Evolutionary conservation across 2,329 filamentous ascomycete species (phyloP).

Genomic region (Raffaelea ambrosiae): DNA sequence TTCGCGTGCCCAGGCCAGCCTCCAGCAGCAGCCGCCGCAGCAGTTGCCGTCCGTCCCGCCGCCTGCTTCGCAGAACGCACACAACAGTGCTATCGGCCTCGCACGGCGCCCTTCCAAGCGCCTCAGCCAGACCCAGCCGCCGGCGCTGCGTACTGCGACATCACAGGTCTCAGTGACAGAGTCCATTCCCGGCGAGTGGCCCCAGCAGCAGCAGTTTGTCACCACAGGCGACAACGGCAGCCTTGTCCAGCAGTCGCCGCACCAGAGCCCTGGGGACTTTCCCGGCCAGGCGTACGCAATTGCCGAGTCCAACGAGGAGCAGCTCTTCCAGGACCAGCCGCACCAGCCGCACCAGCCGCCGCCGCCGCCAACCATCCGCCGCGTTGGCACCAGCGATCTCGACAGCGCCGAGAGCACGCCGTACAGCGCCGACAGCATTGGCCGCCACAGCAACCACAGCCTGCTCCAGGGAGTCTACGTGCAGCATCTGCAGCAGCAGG

Average conservation of each 20-base stretch:
- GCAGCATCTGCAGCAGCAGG: constrained; percentile 22
- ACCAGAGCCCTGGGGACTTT: constrained; percentile 33
- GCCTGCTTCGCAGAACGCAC: not conserved
- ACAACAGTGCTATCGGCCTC: constrained; percentile 5
- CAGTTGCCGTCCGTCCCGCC: not conserved
- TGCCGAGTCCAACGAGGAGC: constrained; percentile 30
- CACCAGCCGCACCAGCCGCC: constrained; percentile 8
- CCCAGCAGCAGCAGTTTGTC: constrained; percentile 9
- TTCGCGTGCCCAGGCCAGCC: constrained; percentile 18
- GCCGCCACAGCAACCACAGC: constrained; percentile 27
- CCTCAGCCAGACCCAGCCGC: constrained; percentile 33
- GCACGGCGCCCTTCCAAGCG: constrained; percentile 47
- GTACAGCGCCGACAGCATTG: constrained; percentile 34
- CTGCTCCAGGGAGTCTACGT: constrained; percentile 12
- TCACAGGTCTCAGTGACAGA: constrained; percentile 28
- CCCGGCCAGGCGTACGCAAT: constrained; percentile 22
- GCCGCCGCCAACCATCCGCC: constrained; percentile 34
- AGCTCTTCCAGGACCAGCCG: constrained; percentile 25
- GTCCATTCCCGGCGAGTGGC: constrained; percentile 24
- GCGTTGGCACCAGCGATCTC: constrained; percentile 28
- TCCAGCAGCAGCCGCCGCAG: constrained; percentile 13
- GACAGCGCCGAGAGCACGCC: constrained; percentile 31
- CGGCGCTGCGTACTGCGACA: constrained; percentile 31
- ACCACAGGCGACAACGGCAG: not conserved
- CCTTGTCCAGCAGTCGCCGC: constrained; percentile 31